Conservation (phyloP, 2,329 filamentous ascomycete genomes). For the Ascomycota sp. region DNA sequence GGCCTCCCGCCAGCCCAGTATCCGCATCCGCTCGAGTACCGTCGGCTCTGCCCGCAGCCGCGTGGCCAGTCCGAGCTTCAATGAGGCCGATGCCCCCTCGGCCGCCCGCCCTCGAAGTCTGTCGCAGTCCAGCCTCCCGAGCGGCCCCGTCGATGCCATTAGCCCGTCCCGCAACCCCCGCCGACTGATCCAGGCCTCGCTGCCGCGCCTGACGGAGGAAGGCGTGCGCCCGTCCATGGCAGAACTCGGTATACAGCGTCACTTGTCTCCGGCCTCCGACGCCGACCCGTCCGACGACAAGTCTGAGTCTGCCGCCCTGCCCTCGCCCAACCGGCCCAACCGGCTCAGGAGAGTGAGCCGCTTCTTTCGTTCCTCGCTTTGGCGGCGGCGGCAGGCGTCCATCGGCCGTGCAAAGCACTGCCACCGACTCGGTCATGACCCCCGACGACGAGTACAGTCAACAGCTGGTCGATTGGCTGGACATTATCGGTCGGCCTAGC, state of each 20-base stretch:
- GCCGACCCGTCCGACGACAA: neutral
- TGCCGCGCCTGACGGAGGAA: conserved; percentile 20
- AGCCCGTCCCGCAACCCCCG: conserved; percentile 9
- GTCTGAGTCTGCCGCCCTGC: neutral
- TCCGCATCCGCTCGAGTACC: conserved; percentile 6
- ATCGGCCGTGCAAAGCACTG: conserved; percentile 1
- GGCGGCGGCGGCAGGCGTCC: conserved; percentile 1
- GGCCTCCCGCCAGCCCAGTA: conserved; percentile 5
- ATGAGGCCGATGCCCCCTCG: neutral
- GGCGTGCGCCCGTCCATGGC: conserved; percentile 14
- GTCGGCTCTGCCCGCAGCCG: conserved; percentile 1
- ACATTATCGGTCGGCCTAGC: conserved; percentile 17
- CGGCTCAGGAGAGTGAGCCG: conserved; percentile 1
- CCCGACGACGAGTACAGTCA: conserved; percentile 15
- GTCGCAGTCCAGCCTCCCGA: conserved; percentile 13
- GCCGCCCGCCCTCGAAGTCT: conserved; percentile 12
- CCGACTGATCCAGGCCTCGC: conserved; percentile 11
- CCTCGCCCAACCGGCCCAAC: neutral
- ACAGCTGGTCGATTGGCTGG: conserved; percentile 18
- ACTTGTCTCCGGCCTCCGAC: conserved; percentile 7
- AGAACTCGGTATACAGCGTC: conserved; percentile 10
- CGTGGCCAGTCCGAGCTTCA: neutral
- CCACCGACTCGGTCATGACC: conserved; percentile 3
- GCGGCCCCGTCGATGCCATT: conserved; percentile 4
- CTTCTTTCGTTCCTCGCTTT: conserved; percentile 1